Conservation (phyloP, 2,329 filamentous ascomycete species). For the Calonectria montana region DNA sequence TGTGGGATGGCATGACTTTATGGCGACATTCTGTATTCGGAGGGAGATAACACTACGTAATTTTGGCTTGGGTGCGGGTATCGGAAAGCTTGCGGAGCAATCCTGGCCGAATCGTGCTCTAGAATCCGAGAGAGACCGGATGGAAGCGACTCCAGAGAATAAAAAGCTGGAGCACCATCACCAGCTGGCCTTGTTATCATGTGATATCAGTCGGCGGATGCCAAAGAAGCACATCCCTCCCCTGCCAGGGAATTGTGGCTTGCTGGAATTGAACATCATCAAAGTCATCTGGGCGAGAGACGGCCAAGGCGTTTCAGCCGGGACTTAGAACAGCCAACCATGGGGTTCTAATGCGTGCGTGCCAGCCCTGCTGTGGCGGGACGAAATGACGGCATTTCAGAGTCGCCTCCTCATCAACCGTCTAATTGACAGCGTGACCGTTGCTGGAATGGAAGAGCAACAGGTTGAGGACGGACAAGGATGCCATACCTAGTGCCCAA, state of each 20-base stretch:
- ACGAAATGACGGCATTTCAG: neutral
- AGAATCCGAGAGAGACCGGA: neutral
- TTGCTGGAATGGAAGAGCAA: neutral
- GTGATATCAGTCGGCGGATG: neutral
- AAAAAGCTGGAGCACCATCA: neutral
- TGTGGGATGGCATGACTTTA: constrained; percentile 12
- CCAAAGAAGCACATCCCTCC: neutral
- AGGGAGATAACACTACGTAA: neutral
- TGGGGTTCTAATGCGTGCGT: neutral
- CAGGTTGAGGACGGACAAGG: neutral
- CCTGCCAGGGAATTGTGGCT: neutral
- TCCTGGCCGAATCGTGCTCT: neutral
- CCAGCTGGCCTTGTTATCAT: too few species aligned
- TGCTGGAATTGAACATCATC: neutral
- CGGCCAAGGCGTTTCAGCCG: neutral
- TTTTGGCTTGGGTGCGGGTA: constrained; percentile 1
- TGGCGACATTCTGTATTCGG: neutral
- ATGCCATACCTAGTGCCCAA: neutral
- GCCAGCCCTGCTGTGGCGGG: neutral
- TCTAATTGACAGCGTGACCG: neutral
- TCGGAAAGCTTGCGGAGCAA: constrained; percentile 8
- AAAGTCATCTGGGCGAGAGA: neutral
- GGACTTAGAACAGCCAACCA: neutral
- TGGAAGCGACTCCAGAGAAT: neutral
- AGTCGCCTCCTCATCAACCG: neutral